Conservation (phyloP, 2,329 filamentous ascomycete genomes). For the Colletotrichum kahawae region DNA sequence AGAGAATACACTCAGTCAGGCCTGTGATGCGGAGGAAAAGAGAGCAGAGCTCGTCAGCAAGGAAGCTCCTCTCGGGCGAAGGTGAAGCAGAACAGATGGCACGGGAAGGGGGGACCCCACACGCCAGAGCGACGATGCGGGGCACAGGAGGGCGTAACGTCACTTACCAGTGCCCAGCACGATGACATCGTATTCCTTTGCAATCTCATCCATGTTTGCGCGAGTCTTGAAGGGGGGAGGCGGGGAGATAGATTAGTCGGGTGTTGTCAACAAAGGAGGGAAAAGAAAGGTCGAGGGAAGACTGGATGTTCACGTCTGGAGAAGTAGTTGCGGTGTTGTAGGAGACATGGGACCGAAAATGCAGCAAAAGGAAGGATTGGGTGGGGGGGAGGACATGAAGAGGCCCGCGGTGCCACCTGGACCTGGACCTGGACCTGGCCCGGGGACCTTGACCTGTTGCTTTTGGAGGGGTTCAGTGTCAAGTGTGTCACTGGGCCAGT, state of each 20-base stretch:
- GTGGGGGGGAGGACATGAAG: not conserved
- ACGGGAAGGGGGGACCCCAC: slow-evolving; percentile 14
- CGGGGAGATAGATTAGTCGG: not conserved
- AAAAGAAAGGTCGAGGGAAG: slow-evolving; percentile 2
- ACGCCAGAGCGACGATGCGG: slow-evolving; percentile 27
- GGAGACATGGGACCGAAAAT: slow-evolving; percentile 20
- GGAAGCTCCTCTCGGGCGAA: slow-evolving; percentile 27
- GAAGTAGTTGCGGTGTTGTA: slow-evolving; percentile 21
- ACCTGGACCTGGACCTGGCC: not conserved
- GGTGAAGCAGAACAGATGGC: not conserved
- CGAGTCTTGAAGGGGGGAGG: slow-evolving; percentile 23
- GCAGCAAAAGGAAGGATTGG: slow-evolving; percentile 17
- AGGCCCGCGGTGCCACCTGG: slow-evolving; percentile 4
- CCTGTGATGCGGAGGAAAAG: slow-evolving; percentile 57
- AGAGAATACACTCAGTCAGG: slow-evolving; percentile 98
- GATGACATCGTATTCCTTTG: slow-evolving; percentile 97
- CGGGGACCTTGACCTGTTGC: not conserved
- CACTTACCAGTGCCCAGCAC: slow-evolving; percentile 90
- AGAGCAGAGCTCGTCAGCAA: slow-evolving; percentile 27
- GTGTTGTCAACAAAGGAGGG: slow-evolving; percentile 6
- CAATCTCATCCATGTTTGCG: slow-evolving; percentile 90
- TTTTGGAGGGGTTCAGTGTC: slow-evolving; percentile 20
- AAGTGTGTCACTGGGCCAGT: slow-evolving; percentile 21
- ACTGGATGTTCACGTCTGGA: slow-evolving; percentile 10
- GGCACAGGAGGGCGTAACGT: slow-evolving; percentile 40